Percentiles rank a stretch among this genome's conserved stretches.
Conservation (phyloP, 1,284 basidiomycete genomes). For the Sphaerobolus stellatus region DNA sequence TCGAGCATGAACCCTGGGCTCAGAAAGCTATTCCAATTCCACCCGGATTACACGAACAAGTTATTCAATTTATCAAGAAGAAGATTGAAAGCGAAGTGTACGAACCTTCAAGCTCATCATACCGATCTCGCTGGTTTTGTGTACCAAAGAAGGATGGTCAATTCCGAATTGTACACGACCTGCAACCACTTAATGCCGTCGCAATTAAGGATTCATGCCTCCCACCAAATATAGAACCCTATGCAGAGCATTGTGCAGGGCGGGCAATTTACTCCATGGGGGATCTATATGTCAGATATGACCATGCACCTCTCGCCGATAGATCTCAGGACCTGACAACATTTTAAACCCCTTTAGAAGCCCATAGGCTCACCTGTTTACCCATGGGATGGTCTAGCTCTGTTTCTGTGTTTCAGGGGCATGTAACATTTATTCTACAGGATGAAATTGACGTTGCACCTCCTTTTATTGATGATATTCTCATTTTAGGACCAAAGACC, state of each 20-base stretch:
- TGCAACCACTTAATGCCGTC: slow-evolving; percentile 34
- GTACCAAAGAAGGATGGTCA: slow-evolving; percentile 39
- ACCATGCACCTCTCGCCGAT: slow-evolving; percentile 24
- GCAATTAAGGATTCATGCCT: slow-evolving; percentile 33
- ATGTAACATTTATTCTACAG: slow-evolving; percentile 35
- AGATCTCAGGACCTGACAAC: slow-evolving; percentile 31
- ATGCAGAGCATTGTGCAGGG: slow-evolving; percentile 14
- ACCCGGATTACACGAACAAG: slow-evolving; percentile 34
- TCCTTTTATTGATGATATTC: slow-evolving; percentile 34
- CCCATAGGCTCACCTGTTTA: slow-evolving; percentile 25
- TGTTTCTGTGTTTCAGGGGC: slow-evolving; percentile 35
- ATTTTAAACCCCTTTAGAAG: slow-evolving; percentile 25
- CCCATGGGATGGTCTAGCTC: slow-evolving; percentile 45
- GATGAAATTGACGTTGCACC: slow-evolving; percentile 35
- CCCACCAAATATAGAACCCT: slow-evolving; percentile 18
- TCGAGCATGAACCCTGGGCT: slow-evolving; percentile 37
- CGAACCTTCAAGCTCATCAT: slow-evolving; percentile 37
- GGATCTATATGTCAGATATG: slow-evolving; percentile 31
- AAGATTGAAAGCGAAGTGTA: slow-evolving; percentile 36
- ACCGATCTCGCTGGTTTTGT: slow-evolving; percentile 39
- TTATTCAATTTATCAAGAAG: slow-evolving; percentile 30
- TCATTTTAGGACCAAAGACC: background rate
- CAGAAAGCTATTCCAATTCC: slow-evolving; percentile 39
- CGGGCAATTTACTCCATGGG: slow-evolving; percentile 28
- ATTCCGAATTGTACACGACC: slow-evolving; percentile 12